A percentile compares a stretch with the other conserved stretches of the same genome.
phyloP scores from a whole-genome alignment of 2,329 filamentous ascomycete species.

The Coniosporium tulheliwenetii region DNA sequence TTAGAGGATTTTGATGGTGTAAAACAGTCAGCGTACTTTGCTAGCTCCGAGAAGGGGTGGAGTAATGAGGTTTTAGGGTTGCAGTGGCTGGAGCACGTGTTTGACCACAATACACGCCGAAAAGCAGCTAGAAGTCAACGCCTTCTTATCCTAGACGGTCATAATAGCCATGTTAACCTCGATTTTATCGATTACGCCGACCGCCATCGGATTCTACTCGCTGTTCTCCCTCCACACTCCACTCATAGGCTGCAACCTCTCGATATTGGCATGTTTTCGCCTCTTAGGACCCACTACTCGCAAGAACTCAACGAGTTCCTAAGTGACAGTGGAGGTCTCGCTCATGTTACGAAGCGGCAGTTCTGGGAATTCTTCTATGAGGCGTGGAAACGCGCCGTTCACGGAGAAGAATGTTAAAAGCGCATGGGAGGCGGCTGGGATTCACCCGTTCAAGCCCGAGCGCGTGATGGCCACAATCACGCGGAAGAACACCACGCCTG shows the following conservation, averaged over 20 bases:
- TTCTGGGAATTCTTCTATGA: neutral
- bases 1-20: neutral
- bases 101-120: constrained; percentile 3
- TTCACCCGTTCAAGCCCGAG: no score
- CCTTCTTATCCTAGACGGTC: constrained; percentile 5
- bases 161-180: no score
- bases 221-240: constrained; percentile 4
- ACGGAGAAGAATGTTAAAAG: constrained; percentile 3
- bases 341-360: neutral
- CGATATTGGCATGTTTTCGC: constrained; percentile 2
- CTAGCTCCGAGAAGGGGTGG: constrained; percentile 2
- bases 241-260: constrained; percentile 5
- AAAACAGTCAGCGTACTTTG: neutral
- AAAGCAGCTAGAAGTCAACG: constrained; percentile 1
- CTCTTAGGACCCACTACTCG: neutral
- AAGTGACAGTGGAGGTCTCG: neutral
- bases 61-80: no score
- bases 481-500: no score
- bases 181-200: no score
- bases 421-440: constrained; percentile 4
- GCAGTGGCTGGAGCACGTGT: no score
- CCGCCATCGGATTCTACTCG: no score
- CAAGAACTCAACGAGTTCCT: neutral
- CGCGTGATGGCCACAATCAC: no score
- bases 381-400: neutral